phyloP scores from a whole-genome alignment of 1,139 yeast species.

The Saccharomyces pastorianus region DNA sequence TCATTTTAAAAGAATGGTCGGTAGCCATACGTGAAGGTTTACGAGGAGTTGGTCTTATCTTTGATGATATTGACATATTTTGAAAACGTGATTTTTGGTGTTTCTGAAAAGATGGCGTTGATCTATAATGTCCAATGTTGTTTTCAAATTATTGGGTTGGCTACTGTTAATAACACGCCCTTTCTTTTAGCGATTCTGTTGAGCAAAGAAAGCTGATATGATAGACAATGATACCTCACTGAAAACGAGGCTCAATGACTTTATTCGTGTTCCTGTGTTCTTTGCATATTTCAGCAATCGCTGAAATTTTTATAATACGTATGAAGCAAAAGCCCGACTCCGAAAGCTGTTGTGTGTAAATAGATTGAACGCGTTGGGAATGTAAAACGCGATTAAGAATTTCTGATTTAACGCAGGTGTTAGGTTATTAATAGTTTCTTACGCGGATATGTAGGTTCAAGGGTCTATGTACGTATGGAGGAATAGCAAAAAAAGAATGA shows the following conservation, averaged over 20 bases:
- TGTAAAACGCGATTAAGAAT: neutral
- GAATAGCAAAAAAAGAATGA: neutral
- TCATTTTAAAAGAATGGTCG: conserved; percentile 20
- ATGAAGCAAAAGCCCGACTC: neutral
- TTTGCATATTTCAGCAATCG: neutral
- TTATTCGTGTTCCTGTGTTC: neutral
- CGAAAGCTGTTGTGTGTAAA: neutral
- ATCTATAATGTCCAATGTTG: neutral
- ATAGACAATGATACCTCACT: neutral
- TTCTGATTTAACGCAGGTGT: neutral
- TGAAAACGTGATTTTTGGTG: neutral
- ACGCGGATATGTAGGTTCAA: neutral
- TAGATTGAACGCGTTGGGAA: neutral
- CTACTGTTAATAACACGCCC: neutral
- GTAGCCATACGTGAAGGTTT: neutral
- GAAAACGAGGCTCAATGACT: neutral
- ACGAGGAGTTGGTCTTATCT: neutral
- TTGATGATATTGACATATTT: neutral
- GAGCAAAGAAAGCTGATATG: neutral
- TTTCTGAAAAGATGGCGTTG: neutral
- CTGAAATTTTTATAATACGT: neutral
- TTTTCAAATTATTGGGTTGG: neutral
- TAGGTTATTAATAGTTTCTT: neutral
- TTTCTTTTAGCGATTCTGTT: neutral
- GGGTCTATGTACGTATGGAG: neutral